These are phyloP conservation scores for Lojkania enalia DNA, from an alignment of 2,329 filamentous ascomycete genomes.

Conservation along the genomic window DNA sequence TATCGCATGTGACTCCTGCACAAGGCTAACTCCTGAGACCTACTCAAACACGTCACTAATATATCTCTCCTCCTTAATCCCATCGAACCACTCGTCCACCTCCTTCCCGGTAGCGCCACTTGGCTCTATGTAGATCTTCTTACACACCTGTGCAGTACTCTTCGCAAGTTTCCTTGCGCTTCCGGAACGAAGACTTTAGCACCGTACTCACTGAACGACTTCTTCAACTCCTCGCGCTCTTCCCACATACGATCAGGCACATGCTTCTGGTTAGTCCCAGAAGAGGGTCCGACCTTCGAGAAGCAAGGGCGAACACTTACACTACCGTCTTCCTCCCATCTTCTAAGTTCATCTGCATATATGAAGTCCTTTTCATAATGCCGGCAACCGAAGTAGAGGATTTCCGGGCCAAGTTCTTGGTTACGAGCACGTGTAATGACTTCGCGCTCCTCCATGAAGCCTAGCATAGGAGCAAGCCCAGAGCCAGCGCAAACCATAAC, in stretches of 20 bases:
- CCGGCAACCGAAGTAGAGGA: conserved; percentile 66
- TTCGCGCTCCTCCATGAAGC: conserved; percentile 39
- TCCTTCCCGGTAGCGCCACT: conserved; percentile 12
- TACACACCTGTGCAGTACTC: conserved; percentile 39
- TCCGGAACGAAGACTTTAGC: conserved; percentile 65
- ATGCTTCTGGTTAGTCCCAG: conserved; percentile 52
- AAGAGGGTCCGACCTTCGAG: conserved; percentile 67
- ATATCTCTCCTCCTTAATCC: conserved; percentile 19
- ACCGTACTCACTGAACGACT: conserved; percentile 47
- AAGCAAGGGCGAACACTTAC: conserved; percentile 62
- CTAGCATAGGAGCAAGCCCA: conserved; percentile 37
- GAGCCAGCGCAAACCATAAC: conserved; percentile 48
- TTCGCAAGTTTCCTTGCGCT: conserved; percentile 50
- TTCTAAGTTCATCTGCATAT: conserved; percentile 60
- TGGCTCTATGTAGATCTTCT: conserved; percentile 20
- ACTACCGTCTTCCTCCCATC: conserved; percentile 61
- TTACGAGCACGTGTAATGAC: conserved; percentile 20
- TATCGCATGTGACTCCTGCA: no score
- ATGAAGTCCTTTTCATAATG: conserved; percentile 58
- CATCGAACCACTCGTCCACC: conserved; percentile 18
- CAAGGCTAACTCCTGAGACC: no score
- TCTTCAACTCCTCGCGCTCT: conserved; percentile 48
- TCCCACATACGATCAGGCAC: conserved; percentile 55
- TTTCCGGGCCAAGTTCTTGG: conserved; percentile 56
- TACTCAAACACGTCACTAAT: conserved; percentile 22